Base-by-base conservation (phyloP, 2,329 filamentous ascomycete species). In the Paraphaeosphaeria sporulosa region DNA sequence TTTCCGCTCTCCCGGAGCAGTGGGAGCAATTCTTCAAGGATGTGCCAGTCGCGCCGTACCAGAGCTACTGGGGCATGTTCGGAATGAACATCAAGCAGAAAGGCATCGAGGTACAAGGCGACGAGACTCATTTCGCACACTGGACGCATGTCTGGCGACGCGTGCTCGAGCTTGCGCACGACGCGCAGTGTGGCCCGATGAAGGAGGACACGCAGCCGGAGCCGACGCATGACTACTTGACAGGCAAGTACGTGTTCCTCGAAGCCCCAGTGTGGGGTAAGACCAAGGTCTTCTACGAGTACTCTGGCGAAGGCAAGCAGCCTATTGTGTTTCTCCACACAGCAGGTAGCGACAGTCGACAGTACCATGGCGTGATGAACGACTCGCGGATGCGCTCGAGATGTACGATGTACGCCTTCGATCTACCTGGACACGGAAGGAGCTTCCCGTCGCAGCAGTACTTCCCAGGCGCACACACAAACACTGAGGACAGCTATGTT, bases 341-440 rank as follows among this genome's bases (percentile, higher is more conserved):
- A 0, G 80, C 80, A 15, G 82, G 82, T 2, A 80, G 78, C 51
- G 83, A 85, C 61, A 74, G 76, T 30, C 69, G 82, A 30, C 82
- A 84, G 65, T 84, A 84, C 55, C 83, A 85, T 55, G 82, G 82
- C 21, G 82, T 85, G 2, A 80, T 85, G 81, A 84, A 84, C 57
- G 77, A 84, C 57, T 58, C 71, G 30, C 71, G 74, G 13, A 83
- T 83, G 80, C 74, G 78, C 21, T 78, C 82, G 68, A 80, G 74
- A 55, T 83, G 80, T 58, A 80, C 76, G 21, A 84, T 84, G 82
- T 80, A 79, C 47, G 80, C 80, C 1, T 82, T 84, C 49, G 83
- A 84, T 65, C 72, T 84, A 10, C 83, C 82, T 0, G 81, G 80
- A 2, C 83, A 84, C 61, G 82, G 82, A 0, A 69, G 81, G 7